phyloP scores from a whole-genome alignment of 75 land plant genomes.

The Pinus taeda region DNA sequence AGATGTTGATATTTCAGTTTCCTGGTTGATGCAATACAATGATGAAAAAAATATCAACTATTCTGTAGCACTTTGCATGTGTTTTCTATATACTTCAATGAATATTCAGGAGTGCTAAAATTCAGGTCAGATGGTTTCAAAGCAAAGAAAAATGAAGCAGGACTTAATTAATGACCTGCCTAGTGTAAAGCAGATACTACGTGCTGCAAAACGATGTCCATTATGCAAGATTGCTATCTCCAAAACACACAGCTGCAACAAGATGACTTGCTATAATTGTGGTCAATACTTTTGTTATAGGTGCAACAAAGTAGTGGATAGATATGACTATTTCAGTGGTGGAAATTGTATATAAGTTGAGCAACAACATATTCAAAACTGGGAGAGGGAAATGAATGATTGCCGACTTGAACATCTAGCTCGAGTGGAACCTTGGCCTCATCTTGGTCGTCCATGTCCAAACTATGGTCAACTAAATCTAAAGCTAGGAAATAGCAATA shows the following conservation, averaged over 20 bases:
- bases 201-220: no score
- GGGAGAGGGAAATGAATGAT: slow-evolving; percentile 55
- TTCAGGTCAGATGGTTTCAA: no score
- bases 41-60: slow-evolving; percentile 6
- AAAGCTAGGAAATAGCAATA: slow-evolving; percentile 85
- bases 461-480: slow-evolving; percentile 70
- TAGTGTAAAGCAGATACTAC: slow-evolving; percentile 43
- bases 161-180: slow-evolving; percentile 73
- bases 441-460: slow-evolving; percentile 51
- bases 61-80: no score
- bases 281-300: slow-evolving; percentile 76
- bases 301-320: slow-evolving; percentile 65
- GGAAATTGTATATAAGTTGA: slow-evolving; percentile 59
- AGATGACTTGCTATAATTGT: slow-evolving; percentile 85
- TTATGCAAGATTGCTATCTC: no score
- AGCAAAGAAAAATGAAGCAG: no score
- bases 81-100: no score
- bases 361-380: slow-evolving; percentile 40
- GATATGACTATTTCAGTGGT: slow-evolving; percentile 78
- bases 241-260: slow-evolving; percentile 69
- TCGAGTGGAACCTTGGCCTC: slow-evolving; percentile 25
- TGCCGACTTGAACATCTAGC: slow-evolving; percentile 35
- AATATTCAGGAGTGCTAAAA: no score
- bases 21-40: slow-evolving; percentile 61
- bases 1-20: no score